phyloP scores from a whole-genome alignment of 371 early-diverging fungal genomes.

The Lichtheimia ornata region DNA sequence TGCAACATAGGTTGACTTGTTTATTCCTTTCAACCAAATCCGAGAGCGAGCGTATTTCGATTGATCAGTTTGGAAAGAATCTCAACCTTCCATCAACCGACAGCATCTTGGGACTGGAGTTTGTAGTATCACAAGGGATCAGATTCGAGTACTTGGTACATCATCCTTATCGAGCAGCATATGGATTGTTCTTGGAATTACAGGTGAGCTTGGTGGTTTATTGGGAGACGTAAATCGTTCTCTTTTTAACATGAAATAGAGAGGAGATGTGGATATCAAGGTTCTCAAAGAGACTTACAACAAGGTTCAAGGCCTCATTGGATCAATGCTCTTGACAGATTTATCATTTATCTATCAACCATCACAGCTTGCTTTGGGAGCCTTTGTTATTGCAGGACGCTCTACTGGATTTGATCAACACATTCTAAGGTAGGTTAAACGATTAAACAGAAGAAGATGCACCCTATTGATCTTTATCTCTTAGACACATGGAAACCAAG shows the following conservation, averaged over 20 bases:
- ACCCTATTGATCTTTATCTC: slow-evolving; percentile 8
- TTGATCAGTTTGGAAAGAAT: slow-evolving; percentile 70
- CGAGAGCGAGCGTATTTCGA: slow-evolving; percentile 76
- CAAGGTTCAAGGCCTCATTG: slow-evolving; percentile 54
- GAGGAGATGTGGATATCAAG: slow-evolving; percentile 34
- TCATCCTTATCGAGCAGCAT: slow-evolving; percentile 82
- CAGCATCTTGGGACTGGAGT: slow-evolving; percentile 67
- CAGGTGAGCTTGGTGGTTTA: slow-evolving; percentile 33
- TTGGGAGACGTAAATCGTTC: too few relatives aligned
- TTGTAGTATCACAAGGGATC: slow-evolving; percentile 77
- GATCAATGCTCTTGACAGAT: slow-evolving; percentile 72
- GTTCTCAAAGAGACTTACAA: slow-evolving; percentile 62
- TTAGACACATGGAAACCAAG: slow-evolving; percentile 34
- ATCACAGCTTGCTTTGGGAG: slow-evolving; percentile 84
- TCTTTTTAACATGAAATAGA: slow-evolving; percentile 54
- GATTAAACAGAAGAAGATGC: slow-evolving; percentile 6
- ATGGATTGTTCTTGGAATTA: slow-evolving; percentile 85
- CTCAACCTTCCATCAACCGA: slow-evolving; percentile 32
- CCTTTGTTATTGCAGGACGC: slow-evolving; percentile 68
- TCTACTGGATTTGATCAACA: slow-evolving; percentile 56
- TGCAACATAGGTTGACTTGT: slow-evolving; percentile 67
- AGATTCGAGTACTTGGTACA: slow-evolving; percentile 84
- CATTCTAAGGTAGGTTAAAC: slow-evolving; percentile 29
- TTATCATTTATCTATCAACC: slow-evolving; percentile 79
- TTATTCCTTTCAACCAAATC: slow-evolving; percentile 87